Conservation (phyloP, 305 asterid genomes). For the Salvia sclarea region DNA sequence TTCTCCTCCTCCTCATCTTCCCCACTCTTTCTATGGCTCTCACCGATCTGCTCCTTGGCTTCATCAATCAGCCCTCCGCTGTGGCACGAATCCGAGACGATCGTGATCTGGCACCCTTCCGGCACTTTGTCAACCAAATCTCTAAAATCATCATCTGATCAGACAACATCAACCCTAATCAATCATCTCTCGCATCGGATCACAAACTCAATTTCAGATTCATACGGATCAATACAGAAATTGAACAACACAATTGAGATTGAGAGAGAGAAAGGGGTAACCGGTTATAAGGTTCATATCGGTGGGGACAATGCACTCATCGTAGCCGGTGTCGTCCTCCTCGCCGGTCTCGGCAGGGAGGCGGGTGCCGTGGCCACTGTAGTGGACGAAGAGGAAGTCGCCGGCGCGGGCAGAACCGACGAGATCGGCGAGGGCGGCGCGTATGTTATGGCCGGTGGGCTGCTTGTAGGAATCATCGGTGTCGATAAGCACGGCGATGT, state of each 20-base stretch:
- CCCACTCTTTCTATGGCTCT: constrained; percentile 50
- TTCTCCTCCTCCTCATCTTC: constrained; percentile 26
- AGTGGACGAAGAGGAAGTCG: constrained; percentile 77
- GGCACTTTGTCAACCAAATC: constrained; percentile 85
- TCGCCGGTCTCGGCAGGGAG: constrained; percentile 94
- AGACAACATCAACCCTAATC: neutral
- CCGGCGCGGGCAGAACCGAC: constrained; percentile 61
- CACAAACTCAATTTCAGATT: neutral
- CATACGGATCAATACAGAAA: neutral
- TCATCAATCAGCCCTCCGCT: constrained; percentile 93
- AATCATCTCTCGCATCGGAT: neutral
- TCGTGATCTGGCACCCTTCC: constrained; percentile 73
- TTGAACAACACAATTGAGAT: too few relatives aligned
- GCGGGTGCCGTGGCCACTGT: constrained; percentile 94
- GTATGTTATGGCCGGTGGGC: constrained; percentile 89
- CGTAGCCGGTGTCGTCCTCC: constrained; percentile 90
- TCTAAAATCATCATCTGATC: constrained; percentile 90
- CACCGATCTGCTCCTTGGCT: constrained; percentile 94
- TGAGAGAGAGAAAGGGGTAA: constrained; percentile 18
- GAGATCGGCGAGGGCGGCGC: constrained; percentile 67
- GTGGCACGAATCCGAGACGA: constrained; percentile 94
- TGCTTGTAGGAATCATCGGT: constrained; percentile 66
- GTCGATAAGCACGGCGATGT: constrained; percentile 71
- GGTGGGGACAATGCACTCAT: constrained; percentile 86
- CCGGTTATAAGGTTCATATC: constrained; percentile 94